Percentiles rank a stretch among this genome's conserved stretches.
phyloP scores from a whole-genome alignment of 78 protist genomes.

The Emiliania huxleyi region DNA sequence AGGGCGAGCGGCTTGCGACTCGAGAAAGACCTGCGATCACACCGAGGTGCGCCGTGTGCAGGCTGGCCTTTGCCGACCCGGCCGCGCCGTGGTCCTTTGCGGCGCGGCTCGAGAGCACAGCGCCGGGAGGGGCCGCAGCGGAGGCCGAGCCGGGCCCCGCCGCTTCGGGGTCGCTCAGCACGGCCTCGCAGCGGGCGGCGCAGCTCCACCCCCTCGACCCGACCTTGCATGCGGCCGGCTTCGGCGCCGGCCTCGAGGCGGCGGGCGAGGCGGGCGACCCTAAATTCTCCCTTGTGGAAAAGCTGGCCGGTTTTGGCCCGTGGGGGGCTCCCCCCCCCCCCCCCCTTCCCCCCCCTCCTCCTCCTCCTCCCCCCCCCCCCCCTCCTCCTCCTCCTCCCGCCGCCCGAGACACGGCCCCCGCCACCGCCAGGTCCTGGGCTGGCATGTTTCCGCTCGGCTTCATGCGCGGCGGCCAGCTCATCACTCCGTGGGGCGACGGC shows the following conservation, averaged over 20 bases:
- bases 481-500: not conserved
- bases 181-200: not conserved
- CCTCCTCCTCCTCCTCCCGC: not conserved
- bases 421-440: not conserved
- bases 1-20: no score
- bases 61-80: not conserved
- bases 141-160: not conserved
- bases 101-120: not conserved
- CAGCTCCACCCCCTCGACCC: not conserved
- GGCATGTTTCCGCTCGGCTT: not conserved
- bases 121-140: not conserved
- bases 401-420: not conserved
- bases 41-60: not conserved
- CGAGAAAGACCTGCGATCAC: no score
- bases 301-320: not conserved
- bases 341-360: not conserved
- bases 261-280: not conserved
- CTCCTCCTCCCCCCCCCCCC: not conserved
- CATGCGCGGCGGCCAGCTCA: not conserved
- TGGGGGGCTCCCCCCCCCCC: not conserved
- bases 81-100: not conserved
- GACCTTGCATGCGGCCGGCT: not conserved
- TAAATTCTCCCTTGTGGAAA: not conserved
- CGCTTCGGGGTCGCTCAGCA: not conserved
- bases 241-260: not conserved